Base-by-base conservation (phyloP, 1,139 yeast genomes). In the Geotrichum restrictum region DNA sequence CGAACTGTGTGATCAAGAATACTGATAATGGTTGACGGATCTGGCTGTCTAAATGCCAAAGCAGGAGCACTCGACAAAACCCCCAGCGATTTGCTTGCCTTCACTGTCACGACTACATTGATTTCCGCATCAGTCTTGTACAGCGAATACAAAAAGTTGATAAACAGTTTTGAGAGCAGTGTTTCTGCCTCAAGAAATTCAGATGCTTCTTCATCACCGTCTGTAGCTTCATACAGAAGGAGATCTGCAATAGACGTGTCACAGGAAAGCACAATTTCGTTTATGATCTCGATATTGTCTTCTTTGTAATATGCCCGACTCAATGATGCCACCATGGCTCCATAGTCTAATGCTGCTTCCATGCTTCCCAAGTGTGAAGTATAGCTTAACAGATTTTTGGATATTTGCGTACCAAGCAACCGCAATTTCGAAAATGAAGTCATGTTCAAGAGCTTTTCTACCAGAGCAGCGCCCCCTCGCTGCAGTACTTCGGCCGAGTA, bases 71-170 rank as follows among this genome's bases (percentile, higher is more conserved):
- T 48, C 2, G 62, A 55, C 16, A 59, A 41, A 8, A 60, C 48
- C 2, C 63, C 64, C 21, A 61, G 43, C 2, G 56, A 52, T 33
- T 57, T 59, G 22, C 61, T 53, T 4, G 53, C 50, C 34, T 56
- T 57, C 14, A 61, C 40, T 18, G 57, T n/a, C 7, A 49, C 39
- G 19, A 53, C 29, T 4, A 51, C 40, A 36, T 50, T 48, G 16
- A 50, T 31, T 27, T 47, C 43, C 1, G 40, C 36, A 2, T 32
- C 36, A 8, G 44, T 36, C 16, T 29, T 39, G 14, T 45, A 47
- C n/a, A 50, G 32, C 11, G 41, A 24, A 31, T 49, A 29, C 18
- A 50, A 42, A 21, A 36, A 46, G 41, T 53, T 43, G 40, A 53
- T 43, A 11, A 49, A 39, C 19, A 53, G n/a, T 24, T 44, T 39